Evolutionary conservation across 2,329 filamentous ascomycete species (phyloP).

Genomic region (Teratosphaeria viscida): DNA sequence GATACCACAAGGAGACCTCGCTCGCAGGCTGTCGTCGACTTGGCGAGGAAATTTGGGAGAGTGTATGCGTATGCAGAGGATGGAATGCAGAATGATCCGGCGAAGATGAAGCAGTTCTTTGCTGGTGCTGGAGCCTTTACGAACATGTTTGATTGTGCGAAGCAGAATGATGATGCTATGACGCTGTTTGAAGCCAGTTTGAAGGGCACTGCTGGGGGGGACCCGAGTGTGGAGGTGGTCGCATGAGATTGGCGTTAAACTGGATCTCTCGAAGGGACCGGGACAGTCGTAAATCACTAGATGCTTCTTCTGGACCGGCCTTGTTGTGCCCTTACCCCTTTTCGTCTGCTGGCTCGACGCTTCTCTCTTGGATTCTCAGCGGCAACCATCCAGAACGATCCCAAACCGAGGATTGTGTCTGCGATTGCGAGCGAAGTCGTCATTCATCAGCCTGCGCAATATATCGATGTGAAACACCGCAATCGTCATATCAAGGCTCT

Average conservation of each 20-base stretch:
- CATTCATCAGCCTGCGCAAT: neutral
- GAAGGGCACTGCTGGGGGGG: neutral
- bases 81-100: constrained; percentile 19
- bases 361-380: neutral
- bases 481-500: neutral
- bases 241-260: neutral
- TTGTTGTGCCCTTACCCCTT: neutral
- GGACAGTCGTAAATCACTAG: neutral
- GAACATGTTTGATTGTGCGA: constrained; percentile 21
- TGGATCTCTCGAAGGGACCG: neutral
- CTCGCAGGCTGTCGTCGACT: constrained; percentile 21
- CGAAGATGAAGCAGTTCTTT: constrained; percentile 22
- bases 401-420: neutral
- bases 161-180: constrained; percentile 22
- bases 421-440: neutral
- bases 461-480: neutral
- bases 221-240: neutral
- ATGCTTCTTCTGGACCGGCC: neutral
- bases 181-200: constrained; percentile 10
- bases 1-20: constrained; percentile 20
- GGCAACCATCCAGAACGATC: neutral
- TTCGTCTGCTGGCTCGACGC: neutral
- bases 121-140: constrained; percentile 21
- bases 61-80: constrained; percentile 21
- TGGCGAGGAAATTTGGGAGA: constrained; percentile 21